phyloP scores from a whole-genome alignment of 768 basidiomycete species.

The Phaeotremella fagi region DNA sequence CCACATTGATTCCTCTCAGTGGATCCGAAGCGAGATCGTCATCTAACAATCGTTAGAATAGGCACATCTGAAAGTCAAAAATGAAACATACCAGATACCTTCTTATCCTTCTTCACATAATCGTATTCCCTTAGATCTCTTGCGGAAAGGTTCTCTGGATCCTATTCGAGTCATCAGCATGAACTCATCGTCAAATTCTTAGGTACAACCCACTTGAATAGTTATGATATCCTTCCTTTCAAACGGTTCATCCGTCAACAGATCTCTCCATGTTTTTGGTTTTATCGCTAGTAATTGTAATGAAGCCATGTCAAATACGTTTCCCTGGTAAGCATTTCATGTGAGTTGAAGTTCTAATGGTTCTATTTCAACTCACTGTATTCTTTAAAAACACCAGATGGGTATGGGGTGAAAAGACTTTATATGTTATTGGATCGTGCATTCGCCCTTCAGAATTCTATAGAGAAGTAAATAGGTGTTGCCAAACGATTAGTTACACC shows the following conservation, averaged over 20 bases:
- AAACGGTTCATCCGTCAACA: conserved; percentile 78
- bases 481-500: conserved; percentile 34
- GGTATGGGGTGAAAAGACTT: conserved; percentile 92
- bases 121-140: conserved; percentile 51
- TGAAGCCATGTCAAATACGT: conserved; percentile 48
- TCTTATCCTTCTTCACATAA: conserved; percentile 50
- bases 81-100: conserved; percentile 36
- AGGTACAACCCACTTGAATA: conserved; percentile 58
- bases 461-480: conserved; percentile 50
- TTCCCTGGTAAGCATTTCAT: conserved; percentile 24
- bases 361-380: conserved; percentile 47
- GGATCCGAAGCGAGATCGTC: conserved; percentile 40
- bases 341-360: neutral
- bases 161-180: conserved; percentile 23
- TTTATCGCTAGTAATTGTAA: conserved; percentile 47
- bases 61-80: neutral
- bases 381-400: conserved; percentile 92
- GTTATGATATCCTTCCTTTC: conserved; percentile 89
- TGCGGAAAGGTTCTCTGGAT: conserved; percentile 49
- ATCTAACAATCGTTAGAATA: conserved; percentile 16
- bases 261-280: conserved; percentile 60
- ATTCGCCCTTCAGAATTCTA: conserved; percentile 80
- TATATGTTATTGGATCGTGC: conserved; percentile 96
- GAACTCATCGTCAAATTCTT: neutral
- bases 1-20: conserved; percentile 50